Evolutionary conservation across 345 rosid genomes (phyloP), one percentile per base, ranked within the genome.

Genomic region (Psidium guajava): DNA sequence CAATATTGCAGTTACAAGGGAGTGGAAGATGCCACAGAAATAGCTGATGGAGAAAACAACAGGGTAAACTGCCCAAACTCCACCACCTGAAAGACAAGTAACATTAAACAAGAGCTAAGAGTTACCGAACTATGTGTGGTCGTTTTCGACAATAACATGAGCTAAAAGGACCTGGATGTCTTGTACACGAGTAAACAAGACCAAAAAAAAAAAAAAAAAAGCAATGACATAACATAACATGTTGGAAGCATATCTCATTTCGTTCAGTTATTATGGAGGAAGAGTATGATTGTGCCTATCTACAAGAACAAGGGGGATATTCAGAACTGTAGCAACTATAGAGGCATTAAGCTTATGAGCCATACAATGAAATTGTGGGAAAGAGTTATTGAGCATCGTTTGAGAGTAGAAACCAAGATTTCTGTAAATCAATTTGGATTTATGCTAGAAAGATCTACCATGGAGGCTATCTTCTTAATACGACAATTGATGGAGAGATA

Each of bases 31-130:
- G 56, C 95, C 97, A 36, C 82, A 90, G 15, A 90, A 87, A 85
- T 88, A 86, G 91, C 96, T 91, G 91, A 89, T 85, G 3, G 98
- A 92, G 90, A 96, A 96, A 85, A 96, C 54, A 87, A 95, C 90
- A 10, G 98, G 98, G 81, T 89, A 89, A 53, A 91, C 94, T 21
- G 97, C 95, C 99, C 99, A 95, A 86, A 95, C 87, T 40, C 99
- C 99, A 82, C 95, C 98, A 90, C 95, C 99, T 94, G 93, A 89
- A 92, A 44, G 18, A 32, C 36, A 36, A 36, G 36, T 36, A 36
- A 36, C 36, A 36, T 36, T 36, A 36, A 64, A 64, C 24, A 88
- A 64, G 56, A 84, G 86, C 32, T 87, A 73, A 84, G 82, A 75
- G 56, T 55, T 55, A 83, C 44, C 75, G 85, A 85, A 20, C 57